Base-by-base conservation (phyloP, 495 filamentous ascomycete genomes). In the Aspergillus sclerotiicarbonarius region DNA sequence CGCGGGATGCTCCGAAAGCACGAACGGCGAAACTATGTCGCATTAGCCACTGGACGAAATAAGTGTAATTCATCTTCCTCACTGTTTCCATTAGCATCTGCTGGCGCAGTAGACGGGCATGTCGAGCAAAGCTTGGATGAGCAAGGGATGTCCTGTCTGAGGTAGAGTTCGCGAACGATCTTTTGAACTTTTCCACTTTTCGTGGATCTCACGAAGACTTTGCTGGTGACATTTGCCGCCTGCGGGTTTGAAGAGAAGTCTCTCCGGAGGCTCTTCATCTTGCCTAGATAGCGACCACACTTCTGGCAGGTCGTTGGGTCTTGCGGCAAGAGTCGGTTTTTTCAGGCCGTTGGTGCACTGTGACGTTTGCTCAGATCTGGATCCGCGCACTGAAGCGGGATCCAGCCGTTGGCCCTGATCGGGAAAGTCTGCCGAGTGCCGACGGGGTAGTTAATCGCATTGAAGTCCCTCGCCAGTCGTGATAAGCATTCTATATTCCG, bases 171-270 rank as follows among this genome's bases (percentile, higher is more conserved):
- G 47, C 91, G 85, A 58, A 98, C 95, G 70, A 99, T 92, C 77
- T 99, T 98, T 75, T 96, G 91, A 57, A 98, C 94, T 77, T 96
- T 98, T 67, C 94, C 94, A 72, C 84, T 90, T 71, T 88, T 93
- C 16, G 91, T 92, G 29, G 94, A 96, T 56, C 94, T 80, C 59
- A 98, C 88, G 65, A 92, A 99, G 61, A 94, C 82, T 76, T 98
- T 96, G 82, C 87, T 96, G 46, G 87, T 88, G 55, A 96, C 88
- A 71, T 88, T 94, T 49, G 84, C 78, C n/a, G 84, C 79, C 51
- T 84, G 79, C 15, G 85, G 80, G 63, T 92, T 91, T 9, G 81
- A 76, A 52, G 78, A 86, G 58, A 84, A 70, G 19, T 89, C 84
- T 63, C 92, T 80, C 73, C 94, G 91, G 56, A 97, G 80, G 69